Conservation (phyloP, 768 basidiomycete species). For the Tulasnella sp. region DNA sequence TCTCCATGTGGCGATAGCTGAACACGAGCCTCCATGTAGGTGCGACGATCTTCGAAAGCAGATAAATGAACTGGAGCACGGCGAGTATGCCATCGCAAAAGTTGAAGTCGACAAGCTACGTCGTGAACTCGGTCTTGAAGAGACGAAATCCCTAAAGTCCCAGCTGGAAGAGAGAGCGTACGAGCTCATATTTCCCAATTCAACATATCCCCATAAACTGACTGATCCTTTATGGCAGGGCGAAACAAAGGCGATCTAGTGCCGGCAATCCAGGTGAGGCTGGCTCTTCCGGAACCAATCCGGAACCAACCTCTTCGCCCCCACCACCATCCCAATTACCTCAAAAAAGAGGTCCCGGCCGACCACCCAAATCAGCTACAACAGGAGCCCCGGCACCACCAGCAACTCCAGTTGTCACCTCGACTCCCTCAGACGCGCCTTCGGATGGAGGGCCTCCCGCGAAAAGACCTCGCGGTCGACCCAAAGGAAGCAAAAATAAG, state of each 20-base stretch:
- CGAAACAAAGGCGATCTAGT: neutral
- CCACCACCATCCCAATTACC: conserved; percentile 22
- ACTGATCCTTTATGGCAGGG: neutral
- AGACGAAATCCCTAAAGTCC: conserved; percentile 70
- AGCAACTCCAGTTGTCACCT: conserved; percentile 34
- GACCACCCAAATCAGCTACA: conserved; percentile 16
- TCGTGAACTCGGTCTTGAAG: conserved; percentile 72
- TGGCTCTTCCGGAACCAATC: neutral
- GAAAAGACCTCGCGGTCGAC: conserved; percentile 67
- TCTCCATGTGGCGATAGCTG: neutral
- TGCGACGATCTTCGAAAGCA: conserved; percentile 67
- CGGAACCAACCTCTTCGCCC: conserved; percentile 16
- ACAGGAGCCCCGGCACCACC: conserved; percentile 28
- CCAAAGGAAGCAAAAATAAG: conserved; percentile 70
- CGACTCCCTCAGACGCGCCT: conserved; percentile 43
- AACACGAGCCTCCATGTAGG: conserved; percentile 44
- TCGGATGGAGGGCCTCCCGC: conserved; percentile 44
- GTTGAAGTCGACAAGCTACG: conserved; percentile 75
- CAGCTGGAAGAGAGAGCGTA: conserved; percentile 74
- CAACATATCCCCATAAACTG: neutral
- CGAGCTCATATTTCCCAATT: conserved; percentile 41
- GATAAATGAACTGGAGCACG: conserved; percentile 69
- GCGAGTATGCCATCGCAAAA: conserved; percentile 75
- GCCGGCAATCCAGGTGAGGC: neutral
- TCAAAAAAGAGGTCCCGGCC: conserved; percentile 11